These are phyloP conservation scores for Dendrobium chrysotoxum DNA, from an alignment of 106 monocot genomes.

Conservation along the genomic window DNA sequence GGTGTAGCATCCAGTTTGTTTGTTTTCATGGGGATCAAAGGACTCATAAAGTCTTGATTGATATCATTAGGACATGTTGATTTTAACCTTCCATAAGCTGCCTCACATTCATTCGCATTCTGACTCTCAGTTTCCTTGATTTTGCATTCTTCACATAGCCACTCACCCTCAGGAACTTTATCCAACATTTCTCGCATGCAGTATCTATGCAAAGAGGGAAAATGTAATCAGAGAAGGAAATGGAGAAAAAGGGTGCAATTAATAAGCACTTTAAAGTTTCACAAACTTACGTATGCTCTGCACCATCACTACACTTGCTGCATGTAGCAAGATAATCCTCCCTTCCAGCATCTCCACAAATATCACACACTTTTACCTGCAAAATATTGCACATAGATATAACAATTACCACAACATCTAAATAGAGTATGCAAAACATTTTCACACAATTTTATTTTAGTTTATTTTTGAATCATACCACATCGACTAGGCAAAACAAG, in stretches of 20 bases:
- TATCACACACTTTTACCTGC: slow-evolving; percentile 92
- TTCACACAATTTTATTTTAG: not conserved
- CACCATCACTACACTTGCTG: slow-evolving; percentile 82
- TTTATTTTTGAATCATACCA: not conserved
- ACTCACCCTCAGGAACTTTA: slow-evolving; percentile 75
- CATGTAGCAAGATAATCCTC: slow-evolving; percentile 75
- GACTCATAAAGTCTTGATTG: slow-evolving; percentile 16
- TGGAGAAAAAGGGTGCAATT: not conserved
- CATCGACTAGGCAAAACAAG: not conserved
- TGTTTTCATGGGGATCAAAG: slow-evolving; percentile 9
- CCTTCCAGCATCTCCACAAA: slow-evolving; percentile 84
- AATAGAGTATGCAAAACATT: not conserved
- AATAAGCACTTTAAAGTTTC: not conserved
- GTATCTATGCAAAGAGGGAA: slow-evolving; percentile 33
- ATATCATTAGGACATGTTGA: slow-evolving; percentile 18
- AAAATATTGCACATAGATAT: not conserved
- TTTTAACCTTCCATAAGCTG: slow-evolving; percentile 16
- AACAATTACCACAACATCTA: not conserved
- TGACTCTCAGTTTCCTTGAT: slow-evolving; percentile 38
- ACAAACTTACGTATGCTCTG: slow-evolving; percentile 75
- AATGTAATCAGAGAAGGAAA: not conserved
- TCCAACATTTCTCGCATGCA: slow-evolving; percentile 73
- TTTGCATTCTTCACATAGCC: slow-evolving; percentile 89
- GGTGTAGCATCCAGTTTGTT: slow-evolving; percentile 10
- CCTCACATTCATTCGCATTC: slow-evolving; percentile 23